Evolutionary conservation across 768 basidiomycete genomes (phyloP).

Genomic region (Lactarius quietus): DNA sequence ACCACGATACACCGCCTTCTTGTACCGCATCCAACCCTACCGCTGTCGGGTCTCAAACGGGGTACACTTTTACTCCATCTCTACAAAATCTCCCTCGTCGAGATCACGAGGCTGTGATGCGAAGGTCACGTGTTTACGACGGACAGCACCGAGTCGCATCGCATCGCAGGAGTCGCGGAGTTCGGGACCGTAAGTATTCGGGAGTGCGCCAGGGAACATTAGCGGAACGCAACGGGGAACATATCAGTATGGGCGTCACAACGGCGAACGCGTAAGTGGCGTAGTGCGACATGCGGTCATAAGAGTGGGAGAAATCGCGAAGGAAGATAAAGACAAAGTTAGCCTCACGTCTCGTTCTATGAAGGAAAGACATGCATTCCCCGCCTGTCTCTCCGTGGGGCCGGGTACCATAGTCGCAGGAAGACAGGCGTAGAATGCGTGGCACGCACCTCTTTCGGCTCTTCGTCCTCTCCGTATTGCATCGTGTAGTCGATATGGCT

Average conservation of each 20-base stretch:
- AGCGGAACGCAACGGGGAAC: background rate
- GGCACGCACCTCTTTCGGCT: constrained; percentile 79
- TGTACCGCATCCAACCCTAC: background rate
- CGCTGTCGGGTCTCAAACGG: constrained; percentile 2
- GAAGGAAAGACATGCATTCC: constrained; percentile 17
- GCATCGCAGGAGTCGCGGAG: background rate
- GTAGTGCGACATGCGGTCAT: constrained; percentile 12
- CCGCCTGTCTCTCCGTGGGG: constrained; percentile 9
- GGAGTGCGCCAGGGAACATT: background rate
- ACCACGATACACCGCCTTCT: background rate
- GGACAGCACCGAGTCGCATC: background rate
- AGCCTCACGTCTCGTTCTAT: constrained; percentile 14
- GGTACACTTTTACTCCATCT: constrained; percentile 51
- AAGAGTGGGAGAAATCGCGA: constrained; percentile 5
- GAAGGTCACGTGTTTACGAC: constrained; percentile 2
- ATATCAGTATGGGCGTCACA: constrained; percentile 14
- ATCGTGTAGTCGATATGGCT: constrained; percentile 98
- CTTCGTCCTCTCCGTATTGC: constrained; percentile 98
- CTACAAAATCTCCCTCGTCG: constrained; percentile 89
- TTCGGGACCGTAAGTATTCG: constrained; percentile 4
- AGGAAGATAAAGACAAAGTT: constrained; percentile 13
- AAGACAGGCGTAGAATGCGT: constrained; percentile 4
- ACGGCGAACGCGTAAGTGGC: constrained; percentile 16
- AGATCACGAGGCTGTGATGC: constrained; percentile 77
- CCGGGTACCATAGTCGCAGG: constrained; percentile 5